phyloP scores from a whole-genome alignment of 495 filamentous ascomycete genomes.

The Ascodesmis nigricans region DNA sequence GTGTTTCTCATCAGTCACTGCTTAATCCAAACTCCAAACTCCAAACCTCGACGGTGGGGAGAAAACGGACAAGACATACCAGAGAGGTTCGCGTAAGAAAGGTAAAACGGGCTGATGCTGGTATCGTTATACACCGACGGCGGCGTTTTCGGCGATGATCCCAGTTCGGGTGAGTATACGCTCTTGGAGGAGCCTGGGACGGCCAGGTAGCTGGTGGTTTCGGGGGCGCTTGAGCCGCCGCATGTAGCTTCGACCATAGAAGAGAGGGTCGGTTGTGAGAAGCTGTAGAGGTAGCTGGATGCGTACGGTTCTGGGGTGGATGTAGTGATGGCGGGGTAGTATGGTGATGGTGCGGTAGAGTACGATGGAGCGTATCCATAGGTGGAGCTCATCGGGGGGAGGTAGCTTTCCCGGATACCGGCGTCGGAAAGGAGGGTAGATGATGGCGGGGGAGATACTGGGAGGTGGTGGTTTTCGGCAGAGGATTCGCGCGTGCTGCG shows the following conservation, averaged over 20 bases:
- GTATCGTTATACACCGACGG: slow-evolving; percentile 40
- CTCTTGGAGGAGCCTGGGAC: slow-evolving; percentile 43
- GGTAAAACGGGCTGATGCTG: slow-evolving; percentile 48
- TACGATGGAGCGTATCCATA: slow-evolving; percentile 8
- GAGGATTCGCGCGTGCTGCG: slow-evolving; percentile 26
- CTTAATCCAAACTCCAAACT: no score
- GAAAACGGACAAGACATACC: slow-evolving; percentile 31
- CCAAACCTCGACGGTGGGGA: no score
- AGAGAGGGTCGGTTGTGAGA: slow-evolving; percentile 14
- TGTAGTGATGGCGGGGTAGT: slow-evolving; percentile 27
- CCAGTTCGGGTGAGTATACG: slow-evolving; percentile 36
- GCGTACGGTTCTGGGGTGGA: not conserved
- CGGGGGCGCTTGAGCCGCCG: slow-evolving; percentile 41
- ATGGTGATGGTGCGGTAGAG: slow-evolving; percentile 22
- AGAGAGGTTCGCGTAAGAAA: slow-evolving; percentile 51
- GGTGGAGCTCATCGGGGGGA: slow-evolving; percentile 14
- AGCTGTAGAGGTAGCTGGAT: slow-evolving; percentile 14
- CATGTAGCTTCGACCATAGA: slow-evolving; percentile 27
- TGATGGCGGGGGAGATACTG: slow-evolving; percentile 24
- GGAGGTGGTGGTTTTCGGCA: slow-evolving; percentile 38
- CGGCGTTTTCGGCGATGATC: slow-evolving; percentile 36
- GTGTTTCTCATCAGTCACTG: no score
- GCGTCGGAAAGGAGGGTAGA: slow-evolving; percentile 14
- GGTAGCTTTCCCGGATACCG: slow-evolving; percentile 16
- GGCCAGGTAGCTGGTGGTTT: slow-evolving; percentile 40